These are phyloP conservation scores for Eutreptiella sp. DNA, from an alignment of 208 protist species.

Conservation along the genomic window DNA sequence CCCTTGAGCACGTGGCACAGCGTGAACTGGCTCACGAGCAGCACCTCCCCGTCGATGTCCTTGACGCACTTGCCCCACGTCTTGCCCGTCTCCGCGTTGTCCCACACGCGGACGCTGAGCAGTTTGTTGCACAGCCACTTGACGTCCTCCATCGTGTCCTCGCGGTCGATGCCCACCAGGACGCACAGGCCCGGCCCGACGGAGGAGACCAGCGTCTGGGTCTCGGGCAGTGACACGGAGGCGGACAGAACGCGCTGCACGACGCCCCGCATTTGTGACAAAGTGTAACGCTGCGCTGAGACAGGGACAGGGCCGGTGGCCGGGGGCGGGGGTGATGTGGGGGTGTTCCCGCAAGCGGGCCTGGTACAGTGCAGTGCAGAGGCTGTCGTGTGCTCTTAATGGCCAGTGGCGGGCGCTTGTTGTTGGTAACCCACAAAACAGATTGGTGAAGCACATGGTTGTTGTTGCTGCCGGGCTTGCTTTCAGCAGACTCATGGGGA, in stretches of 20 bases:
- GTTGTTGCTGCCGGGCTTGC: too few species aligned
- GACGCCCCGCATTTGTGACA: slow-evolving; percentile 69
- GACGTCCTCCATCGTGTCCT: slow-evolving; percentile 62
- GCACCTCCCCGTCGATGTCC: slow-evolving; percentile 66
- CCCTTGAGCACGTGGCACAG: slow-evolving; percentile 76
- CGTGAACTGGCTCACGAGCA: slow-evolving; percentile 82
- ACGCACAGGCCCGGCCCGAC: slow-evolving; percentile 64
- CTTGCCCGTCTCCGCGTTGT: slow-evolving; percentile 39
- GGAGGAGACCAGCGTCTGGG: slow-evolving; percentile 56
- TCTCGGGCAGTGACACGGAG: slow-evolving; percentile 57
- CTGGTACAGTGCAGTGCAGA: too few species aligned
- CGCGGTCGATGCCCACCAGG: slow-evolving; percentile 63
- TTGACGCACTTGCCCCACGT: slow-evolving; percentile 63
- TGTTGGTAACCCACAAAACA: too few species aligned
- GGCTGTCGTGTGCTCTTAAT: too few species aligned
- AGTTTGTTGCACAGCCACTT: slow-evolving; percentile 71
- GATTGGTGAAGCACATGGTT: too few species aligned
- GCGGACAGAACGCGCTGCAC: slow-evolving; percentile 67
- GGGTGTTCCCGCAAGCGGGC: too few species aligned
- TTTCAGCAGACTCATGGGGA: too few species aligned
- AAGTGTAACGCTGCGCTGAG: too few species aligned
- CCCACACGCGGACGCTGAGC: slow-evolving; percentile 58
- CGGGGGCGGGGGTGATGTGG: too few species aligned
- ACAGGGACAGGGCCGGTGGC: too few species aligned
- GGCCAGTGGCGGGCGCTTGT: too few species aligned